Evolutionary conservation across 176 grass and related monocot genomes (phyloP).

Genomic region (Oryza meridionalis): DNA sequence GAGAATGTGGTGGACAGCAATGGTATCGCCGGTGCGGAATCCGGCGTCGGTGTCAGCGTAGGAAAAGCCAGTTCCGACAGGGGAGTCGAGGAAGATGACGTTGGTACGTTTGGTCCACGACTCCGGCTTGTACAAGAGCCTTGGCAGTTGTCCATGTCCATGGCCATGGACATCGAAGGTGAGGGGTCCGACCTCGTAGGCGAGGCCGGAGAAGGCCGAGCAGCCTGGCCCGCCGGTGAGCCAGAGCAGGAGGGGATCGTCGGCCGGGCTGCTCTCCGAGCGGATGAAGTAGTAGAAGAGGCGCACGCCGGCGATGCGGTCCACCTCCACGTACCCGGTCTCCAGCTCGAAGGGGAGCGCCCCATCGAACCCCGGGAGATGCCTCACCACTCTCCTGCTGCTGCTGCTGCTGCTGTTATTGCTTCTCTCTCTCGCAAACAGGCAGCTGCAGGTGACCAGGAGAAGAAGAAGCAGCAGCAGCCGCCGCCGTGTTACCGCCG

Average conservation of each 20-base stretch:
- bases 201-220: conserved; percentile 49
- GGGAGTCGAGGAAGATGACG: conserved; percentile 77
- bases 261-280: conserved; percentile 41
- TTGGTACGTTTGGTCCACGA: conserved; percentile 73
- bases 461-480: too few relatives aligned
- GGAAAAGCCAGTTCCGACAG: conserved; percentile 68
- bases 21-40: conserved; percentile 43
- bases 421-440: too few relatives aligned
- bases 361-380: background rate
- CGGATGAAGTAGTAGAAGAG: conserved; percentile 67
- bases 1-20: conserved; percentile 41
- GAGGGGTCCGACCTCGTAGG: conserved; percentile 65
- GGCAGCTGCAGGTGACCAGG: too few relatives aligned
- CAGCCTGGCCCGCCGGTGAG: conserved; percentile 60
- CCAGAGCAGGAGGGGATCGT: conserved; percentile 57
- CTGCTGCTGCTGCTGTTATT: background rate
- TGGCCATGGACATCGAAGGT: conserved; percentile 42
- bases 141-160: conserved; percentile 24
- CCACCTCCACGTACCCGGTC: conserved; percentile 51
- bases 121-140: conserved; percentile 50
- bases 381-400: background rate
- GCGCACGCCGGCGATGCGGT: conserved; percentile 28
- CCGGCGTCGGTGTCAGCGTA: conserved; percentile 45
- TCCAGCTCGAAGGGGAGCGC: background rate
- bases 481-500: too few relatives aligned